Evolutionary conservation across 2,329 filamentous ascomycete genomes (phyloP).

Genomic region (Cordyceps tenuipes): DNA sequence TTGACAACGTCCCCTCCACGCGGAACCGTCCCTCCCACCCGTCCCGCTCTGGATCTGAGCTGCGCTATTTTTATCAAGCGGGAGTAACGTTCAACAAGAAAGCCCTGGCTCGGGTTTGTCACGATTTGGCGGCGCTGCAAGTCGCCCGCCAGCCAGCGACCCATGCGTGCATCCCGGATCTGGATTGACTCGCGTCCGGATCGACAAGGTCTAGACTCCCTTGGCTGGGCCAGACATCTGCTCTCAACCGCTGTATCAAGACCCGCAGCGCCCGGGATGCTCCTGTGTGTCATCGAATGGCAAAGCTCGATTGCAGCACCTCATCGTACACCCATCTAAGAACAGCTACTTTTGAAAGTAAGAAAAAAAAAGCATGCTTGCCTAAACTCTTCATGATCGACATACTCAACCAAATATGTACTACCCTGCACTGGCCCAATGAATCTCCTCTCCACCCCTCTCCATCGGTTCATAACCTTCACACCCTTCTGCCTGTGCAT

Average conservation of each 20-base stretch:
- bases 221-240: not conserved
- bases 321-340: conserved; percentile 34
- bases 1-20: not conserved
- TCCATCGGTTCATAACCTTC: not conserved
- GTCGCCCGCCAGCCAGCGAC: not conserved
- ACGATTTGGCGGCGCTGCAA: not conserved
- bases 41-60: not conserved
- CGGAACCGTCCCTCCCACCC: not conserved
- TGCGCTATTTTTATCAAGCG: not conserved
- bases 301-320: conserved; percentile 28
- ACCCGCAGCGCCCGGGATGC: not conserved
- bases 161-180: conserved; percentile 4
- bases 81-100: not conserved
- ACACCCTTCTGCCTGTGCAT: not conserved
- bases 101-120: no score
- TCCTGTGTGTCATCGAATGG: conserved; percentile 12
- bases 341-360: conserved; percentile 3
- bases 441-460: not conserved
- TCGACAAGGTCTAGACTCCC: conserved; percentile 8
- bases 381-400: conserved; percentile 1
- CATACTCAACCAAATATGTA: not conserved
- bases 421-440: not conserved
- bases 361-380: conserved; percentile 2
- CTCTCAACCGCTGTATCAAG: not conserved
- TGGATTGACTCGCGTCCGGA: not conserved